Evolutionary conservation across 2,329 filamentous ascomycete species (phyloP).

Genomic region (Monosporascus ibericus): DNA sequence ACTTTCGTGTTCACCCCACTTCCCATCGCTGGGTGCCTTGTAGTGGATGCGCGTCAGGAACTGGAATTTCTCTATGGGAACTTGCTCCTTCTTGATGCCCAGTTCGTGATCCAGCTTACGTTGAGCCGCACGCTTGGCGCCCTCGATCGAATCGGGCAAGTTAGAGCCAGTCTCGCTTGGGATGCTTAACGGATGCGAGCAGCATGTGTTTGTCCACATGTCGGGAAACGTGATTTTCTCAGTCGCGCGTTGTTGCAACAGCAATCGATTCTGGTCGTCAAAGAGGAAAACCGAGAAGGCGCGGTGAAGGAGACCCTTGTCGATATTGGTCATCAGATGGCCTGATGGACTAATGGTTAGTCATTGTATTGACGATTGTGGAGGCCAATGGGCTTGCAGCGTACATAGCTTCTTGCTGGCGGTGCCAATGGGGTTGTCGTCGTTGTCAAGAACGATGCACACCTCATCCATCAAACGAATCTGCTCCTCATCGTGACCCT

Average conservation of each 20-base stretch:
- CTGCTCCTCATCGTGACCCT: constrained; percentile 94
- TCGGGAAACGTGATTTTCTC: constrained; percentile 99
- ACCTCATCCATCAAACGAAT: constrained; percentile 98
- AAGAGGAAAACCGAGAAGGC: constrained; percentile 98
- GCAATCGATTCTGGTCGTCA: constrained; percentile 83
- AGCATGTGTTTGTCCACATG: constrained; percentile 99
- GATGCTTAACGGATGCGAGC: constrained; percentile 90
- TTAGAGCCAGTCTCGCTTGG: constrained; percentile 84
- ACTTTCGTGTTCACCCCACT: constrained; percentile 99
- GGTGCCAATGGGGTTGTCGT: constrained; percentile 89
- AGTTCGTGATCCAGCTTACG: constrained; percentile 93
- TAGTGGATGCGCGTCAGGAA: constrained; percentile 98
- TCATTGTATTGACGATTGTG: not conserved
- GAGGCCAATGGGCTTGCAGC: constrained; percentile 27
- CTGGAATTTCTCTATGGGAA: constrained; percentile 83
- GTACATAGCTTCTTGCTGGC: constrained; percentile 96
- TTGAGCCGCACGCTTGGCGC: constrained; percentile 86
- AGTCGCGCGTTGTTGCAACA: constrained; percentile 88
- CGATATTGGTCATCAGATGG: constrained; percentile 98
- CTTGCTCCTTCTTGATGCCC: constrained; percentile 82
- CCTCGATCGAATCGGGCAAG: constrained; percentile 71
- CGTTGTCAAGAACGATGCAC: constrained; percentile 91
- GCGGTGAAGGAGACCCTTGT: constrained; percentile 90
- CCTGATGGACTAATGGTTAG: constrained; percentile 43
- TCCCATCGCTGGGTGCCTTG: constrained; percentile 91